Evolutionary conservation across 805 yeast species (phyloP).

Genomic region (Hanseniaspora singularis): DNA sequence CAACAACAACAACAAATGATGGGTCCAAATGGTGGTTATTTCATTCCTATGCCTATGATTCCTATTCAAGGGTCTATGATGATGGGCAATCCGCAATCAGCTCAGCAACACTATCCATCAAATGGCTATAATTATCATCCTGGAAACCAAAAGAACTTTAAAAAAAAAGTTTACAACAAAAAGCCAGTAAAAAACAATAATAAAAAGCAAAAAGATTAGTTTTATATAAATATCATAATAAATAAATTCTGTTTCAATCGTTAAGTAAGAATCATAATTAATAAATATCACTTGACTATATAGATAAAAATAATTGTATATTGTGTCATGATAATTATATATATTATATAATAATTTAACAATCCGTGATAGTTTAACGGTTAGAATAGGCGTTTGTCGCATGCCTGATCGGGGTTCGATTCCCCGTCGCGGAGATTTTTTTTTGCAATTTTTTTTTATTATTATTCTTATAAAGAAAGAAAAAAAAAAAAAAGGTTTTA

Average conservation of each 20-base stretch:
- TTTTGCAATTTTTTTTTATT: not conserved
- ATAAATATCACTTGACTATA: no score
- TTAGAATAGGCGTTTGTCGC: conserved; percentile 18
- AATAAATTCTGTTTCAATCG: no score
- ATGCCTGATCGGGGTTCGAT: conserved; percentile 18
- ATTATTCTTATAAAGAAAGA: no score
- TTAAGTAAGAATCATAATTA: no score
- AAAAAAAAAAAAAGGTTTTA: no score
- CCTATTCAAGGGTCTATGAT: conserved; percentile 10
- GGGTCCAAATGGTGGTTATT: conserved; percentile 1
- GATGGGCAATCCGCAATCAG: not conserved
- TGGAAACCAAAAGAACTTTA: not conserved
- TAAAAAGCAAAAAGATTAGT: no score
- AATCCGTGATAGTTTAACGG: conserved; percentile 18
- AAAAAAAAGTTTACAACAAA: not conserved
- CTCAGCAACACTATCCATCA: not conserved
- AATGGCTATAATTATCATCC: not conserved
- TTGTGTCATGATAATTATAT: not conserved
- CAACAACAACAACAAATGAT: not conserved
- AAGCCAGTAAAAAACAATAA: not conserved
- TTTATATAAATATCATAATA: no score
- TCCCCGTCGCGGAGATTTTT: conserved; percentile 17
- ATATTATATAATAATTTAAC: not conserved
- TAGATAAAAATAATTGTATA: no score
- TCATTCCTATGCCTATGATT: conserved; percentile 9